Evolutionary conservation across 441 rosid genomes (phyloP), one percentile per base, ranked within the genome.

Genomic region (Erysimum cheiri): DNA sequence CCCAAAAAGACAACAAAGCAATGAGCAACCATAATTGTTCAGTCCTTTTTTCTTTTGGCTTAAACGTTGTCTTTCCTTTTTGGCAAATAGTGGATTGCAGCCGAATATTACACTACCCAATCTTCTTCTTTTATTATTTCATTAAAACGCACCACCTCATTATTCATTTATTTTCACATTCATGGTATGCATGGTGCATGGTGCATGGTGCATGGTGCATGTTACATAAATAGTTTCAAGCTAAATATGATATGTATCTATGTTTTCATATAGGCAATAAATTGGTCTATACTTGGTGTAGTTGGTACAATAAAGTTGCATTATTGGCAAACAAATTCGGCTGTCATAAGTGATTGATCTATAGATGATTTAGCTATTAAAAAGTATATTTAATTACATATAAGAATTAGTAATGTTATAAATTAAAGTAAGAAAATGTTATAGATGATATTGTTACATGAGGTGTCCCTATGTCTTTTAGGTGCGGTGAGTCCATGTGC

Each of bases 1-100:
- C 44, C 70, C 44, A 67, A 74, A 73, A 67, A 74, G 77, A 73
- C 63, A 73, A 52, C 36, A 67, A 67, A 74, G 41, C 73, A 74
- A 67, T 73, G 68, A 67, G 77, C 73, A 67, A 67, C 50, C 57
- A 67, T 60, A 59, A 52, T 73, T 46, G 48, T 44, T 74, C 4
- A 1, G 52, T 46, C 53, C 58, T n/a, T 46, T 74, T 22, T 52
- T 59, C 28, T 60, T 67, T 67, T 60, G 35, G 63, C 22, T 67
- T 60, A 53, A 55, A 68, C 53, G n/a, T 8, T 69, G 70, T 69
- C 66, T 75, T 63, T 69, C 78, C 74, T 69, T 56, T 62, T 75
- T 68, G 74, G 74, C 65, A 47, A 55, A 37, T 69, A 39, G 66
- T 75, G 78, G 40, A 75, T 22, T 75, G 70, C 65, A 54, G 37